These are phyloP conservation scores for Suillus spraguei DNA, from an alignment of 768 basidiomycete species.

Conservation along the genomic window DNA sequence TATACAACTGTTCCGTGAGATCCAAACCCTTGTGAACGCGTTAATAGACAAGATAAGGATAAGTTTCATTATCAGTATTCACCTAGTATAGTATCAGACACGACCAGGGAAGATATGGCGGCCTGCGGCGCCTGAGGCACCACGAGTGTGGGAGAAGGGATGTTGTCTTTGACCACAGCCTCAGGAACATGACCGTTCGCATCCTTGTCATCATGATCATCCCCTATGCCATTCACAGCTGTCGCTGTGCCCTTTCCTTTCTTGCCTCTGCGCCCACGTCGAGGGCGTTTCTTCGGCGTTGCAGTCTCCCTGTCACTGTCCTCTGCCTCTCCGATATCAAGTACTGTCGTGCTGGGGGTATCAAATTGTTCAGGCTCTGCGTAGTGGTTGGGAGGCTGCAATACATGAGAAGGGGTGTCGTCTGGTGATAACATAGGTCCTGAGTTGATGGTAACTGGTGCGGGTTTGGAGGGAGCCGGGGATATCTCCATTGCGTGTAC, in stretches of 20 bases:
- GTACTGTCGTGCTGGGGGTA: slow-evolving; percentile 9
- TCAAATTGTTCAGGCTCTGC: slow-evolving; percentile 18
- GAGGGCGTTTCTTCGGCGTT: slow-evolving; percentile 42
- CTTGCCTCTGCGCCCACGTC: slow-evolving; percentile 49
- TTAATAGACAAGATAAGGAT: slow-evolving; percentile 3
- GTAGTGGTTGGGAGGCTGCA: slow-evolving; percentile 9
- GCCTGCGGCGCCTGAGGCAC: slow-evolving; percentile 25
- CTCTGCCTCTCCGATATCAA: slow-evolving; percentile 48
- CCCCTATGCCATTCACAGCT: slow-evolving; percentile 16
- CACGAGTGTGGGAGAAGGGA: slow-evolving; percentile 22
- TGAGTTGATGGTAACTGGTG: slow-evolving; percentile 9
- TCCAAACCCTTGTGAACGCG: slow-evolving; percentile 70
- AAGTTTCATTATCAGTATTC: slow-evolving; percentile 23
- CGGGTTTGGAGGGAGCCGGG: background rate
- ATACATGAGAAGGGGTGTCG: slow-evolving; percentile 8
- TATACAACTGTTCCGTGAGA: slow-evolving; percentile 97
- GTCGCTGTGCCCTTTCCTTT: slow-evolving; percentile 47
- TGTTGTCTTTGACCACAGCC: slow-evolving; percentile 21
- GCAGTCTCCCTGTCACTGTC: slow-evolving; percentile 61
- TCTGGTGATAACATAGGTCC: slow-evolving; percentile 7
- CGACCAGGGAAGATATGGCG: slow-evolving; percentile 54
- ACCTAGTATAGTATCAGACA: slow-evolving; percentile 81
- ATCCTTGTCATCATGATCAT: slow-evolving; percentile 40
- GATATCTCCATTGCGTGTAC: slow-evolving; percentile 2
- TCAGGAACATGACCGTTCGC: slow-evolving; percentile 29